These are phyloP conservation scores for Toxicodendron radicans DNA, from an alignment of 345 rosid genomes.

Conservation along the genomic window DNA sequence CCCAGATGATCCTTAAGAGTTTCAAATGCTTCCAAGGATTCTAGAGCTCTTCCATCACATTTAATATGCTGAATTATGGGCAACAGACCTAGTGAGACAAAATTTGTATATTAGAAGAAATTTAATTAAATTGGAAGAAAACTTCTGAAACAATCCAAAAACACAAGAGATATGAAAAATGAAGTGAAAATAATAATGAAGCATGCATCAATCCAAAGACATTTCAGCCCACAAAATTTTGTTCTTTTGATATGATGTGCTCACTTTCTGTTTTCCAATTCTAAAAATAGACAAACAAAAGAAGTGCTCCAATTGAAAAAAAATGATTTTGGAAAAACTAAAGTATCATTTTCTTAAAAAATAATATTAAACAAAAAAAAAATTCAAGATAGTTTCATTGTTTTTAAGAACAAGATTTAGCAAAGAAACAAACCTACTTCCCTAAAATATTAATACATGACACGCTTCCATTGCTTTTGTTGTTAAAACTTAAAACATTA, in stretches of 20 bases:
- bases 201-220: not conserved
- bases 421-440: not conserved
- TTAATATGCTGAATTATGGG: constrained; percentile 76
- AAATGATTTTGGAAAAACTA: too few relatives aligned
- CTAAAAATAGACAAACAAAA: not conserved
- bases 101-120: constrained; percentile 4
- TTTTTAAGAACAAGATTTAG: not conserved
- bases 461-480: not conserved
- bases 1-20: constrained; percentile 38
- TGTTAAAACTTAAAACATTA: too few relatives aligned
- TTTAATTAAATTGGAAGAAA: not conserved
- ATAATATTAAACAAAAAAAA: too few relatives aligned
- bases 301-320: too few relatives aligned
- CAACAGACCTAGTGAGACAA: constrained; percentile 62
- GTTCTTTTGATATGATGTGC: too few relatives aligned
- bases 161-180: not conserved
- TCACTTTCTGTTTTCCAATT: not conserved
- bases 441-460: not conserved
- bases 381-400: not conserved
- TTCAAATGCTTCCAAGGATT: constrained; percentile 43
- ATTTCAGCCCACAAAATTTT: not conserved
- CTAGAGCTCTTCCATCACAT: constrained; percentile 53
- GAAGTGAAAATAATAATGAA: not conserved
- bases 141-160: not conserved
- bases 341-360: too few relatives aligned